Percentiles rank a stretch among this genome's conserved stretches.
Conservation (phyloP, 495 filamentous ascomycete genomes). For the Opeltia flavorubescens region DNA sequence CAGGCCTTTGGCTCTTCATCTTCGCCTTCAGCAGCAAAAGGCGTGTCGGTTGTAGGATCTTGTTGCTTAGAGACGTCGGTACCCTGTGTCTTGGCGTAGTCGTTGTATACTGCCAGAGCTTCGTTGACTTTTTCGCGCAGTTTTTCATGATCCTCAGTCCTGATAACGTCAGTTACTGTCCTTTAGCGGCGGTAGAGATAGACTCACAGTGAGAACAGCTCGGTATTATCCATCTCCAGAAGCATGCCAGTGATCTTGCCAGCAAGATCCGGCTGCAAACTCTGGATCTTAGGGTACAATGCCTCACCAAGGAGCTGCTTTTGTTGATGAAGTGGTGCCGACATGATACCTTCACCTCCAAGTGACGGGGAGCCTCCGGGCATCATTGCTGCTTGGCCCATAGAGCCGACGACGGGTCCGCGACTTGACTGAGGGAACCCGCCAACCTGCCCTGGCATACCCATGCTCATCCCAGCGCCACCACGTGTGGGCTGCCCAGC, state of each 20-base stretch:
- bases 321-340: slow-evolving; percentile 55
- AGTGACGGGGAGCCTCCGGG: slow-evolving; percentile 20
- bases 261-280: slow-evolving; percentile 82
- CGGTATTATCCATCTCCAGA: slow-evolving; percentile 93
- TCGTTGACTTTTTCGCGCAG: slow-evolving; percentile 92
- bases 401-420: slow-evolving; percentile 16
- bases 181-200: background rate
- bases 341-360: slow-evolving; percentile 33
- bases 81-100: slow-evolving; percentile 70
- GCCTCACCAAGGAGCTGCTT: slow-evolving; percentile 98
- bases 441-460: slow-evolving; percentile 34
- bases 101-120: slow-evolving; percentile 91
- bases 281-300: slow-evolving; percentile 94
- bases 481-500: slow-evolving; percentile 25
- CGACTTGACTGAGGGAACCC: slow-evolving; percentile 26
- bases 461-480: slow-evolving; percentile 30
- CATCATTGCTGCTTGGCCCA: slow-evolving; percentile 26
- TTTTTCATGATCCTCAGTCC: slow-evolving; percentile 78
- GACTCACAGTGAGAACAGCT: slow-evolving; percentile 91
- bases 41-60: slow-evolving; percentile 17
- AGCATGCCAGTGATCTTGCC: slow-evolving; percentile 99
- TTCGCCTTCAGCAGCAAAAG: slow-evolving; percentile 23
- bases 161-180: slow-evolving; percentile 25
- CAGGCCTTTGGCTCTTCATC: slow-evolving; percentile 29
- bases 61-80: background rate